A percentile compares a stretch with the other conserved stretches of the same genome.
phyloP scores from a whole-genome alignment of 352 stramenopile genomes.

The Phytopythium cucurbitacearum region DNA sequence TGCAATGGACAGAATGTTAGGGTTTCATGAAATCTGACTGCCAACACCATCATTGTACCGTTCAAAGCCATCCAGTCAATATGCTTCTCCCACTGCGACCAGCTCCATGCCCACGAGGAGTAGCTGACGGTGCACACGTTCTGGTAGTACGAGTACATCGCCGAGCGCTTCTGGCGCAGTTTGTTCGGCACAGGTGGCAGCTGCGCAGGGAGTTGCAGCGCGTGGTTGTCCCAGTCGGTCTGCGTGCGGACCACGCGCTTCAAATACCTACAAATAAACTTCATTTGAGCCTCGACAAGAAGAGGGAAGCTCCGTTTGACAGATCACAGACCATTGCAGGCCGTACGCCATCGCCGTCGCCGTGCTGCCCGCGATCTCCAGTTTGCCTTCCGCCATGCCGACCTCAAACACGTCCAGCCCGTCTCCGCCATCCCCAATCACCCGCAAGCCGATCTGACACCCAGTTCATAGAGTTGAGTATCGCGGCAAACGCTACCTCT shows the following conservation, averaged over 20 bases:
- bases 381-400: conserved; percentile 29
- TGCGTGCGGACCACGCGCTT: conserved; percentile 70
- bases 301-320: too few relatives aligned
- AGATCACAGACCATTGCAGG: conserved; percentile 38
- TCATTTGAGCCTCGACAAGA: too few relatives aligned
- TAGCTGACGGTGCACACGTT: conserved; percentile 93
- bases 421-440: conserved; percentile 28
- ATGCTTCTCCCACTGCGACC: conserved; percentile 85
- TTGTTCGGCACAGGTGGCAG: conserved; percentile 35
- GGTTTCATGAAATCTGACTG: neutral
- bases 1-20: conserved; percentile 6
- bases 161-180: conserved; percentile 44
- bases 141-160: conserved; percentile 89
- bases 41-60: conserved; percentile 19
- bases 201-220: conserved; percentile 44
- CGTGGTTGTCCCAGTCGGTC: conserved; percentile 80
- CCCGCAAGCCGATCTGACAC: conserved; percentile 44
- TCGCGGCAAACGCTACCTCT: neutral
- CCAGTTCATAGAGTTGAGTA: neutral
- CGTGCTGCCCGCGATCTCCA: conserved; percentile 49
- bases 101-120: conserved; percentile 86
- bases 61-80: conserved; percentile 94
- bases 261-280: conserved; percentile 33
- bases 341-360: conserved; percentile 66
- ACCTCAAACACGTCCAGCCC: conserved; percentile 67